phyloP scores from a whole-genome alignment of 129 eudicot species.

The Tagetes erecta region DNA sequence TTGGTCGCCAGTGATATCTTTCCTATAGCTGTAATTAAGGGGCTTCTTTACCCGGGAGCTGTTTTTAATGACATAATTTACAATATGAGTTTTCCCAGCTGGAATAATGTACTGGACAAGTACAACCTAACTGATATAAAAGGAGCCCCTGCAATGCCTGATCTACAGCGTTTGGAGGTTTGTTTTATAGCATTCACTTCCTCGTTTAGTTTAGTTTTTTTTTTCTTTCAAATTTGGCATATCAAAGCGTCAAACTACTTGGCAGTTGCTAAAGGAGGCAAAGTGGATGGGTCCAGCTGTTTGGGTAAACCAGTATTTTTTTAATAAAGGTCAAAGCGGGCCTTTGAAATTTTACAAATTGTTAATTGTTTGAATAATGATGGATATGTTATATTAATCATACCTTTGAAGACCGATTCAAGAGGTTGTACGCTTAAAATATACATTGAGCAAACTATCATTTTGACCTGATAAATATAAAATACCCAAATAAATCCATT shows the following conservation, averaged over 20 bases:
- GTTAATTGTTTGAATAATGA: not conserved
- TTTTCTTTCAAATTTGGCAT: slow-evolving; percentile 15
- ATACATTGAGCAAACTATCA: not conserved
- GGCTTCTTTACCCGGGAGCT: slow-evolving; percentile 90
- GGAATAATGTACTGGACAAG: slow-evolving; percentile 59
- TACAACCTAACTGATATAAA: slow-evolving; percentile 80
- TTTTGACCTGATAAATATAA: not conserved
- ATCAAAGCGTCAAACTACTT: not conserved
- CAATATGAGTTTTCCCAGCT: slow-evolving; percentile 68
- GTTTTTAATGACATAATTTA: slow-evolving; percentile 55
- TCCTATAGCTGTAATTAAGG: slow-evolving; percentile 81
- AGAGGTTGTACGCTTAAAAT: not conserved
- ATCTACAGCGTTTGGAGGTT: slow-evolving; percentile 95
- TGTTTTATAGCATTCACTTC: slow-evolving; percentile 21
- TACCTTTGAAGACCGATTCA: not conserved
- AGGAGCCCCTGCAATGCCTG: slow-evolving; percentile 65
- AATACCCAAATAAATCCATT: not conserved
- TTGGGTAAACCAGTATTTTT: not conserved
- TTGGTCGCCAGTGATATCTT: slow-evolving; percentile 79
- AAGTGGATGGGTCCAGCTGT: not conserved
- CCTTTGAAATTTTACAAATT: not conserved
- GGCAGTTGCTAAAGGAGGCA: not conserved
- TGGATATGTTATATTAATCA: not conserved
- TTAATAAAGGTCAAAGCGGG: not conserved
- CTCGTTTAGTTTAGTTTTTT: slow-evolving; percentile 10